Evolutionary conservation across 257 asterid genomes (phyloP).

Genomic region (Petunia secreta): DNA sequence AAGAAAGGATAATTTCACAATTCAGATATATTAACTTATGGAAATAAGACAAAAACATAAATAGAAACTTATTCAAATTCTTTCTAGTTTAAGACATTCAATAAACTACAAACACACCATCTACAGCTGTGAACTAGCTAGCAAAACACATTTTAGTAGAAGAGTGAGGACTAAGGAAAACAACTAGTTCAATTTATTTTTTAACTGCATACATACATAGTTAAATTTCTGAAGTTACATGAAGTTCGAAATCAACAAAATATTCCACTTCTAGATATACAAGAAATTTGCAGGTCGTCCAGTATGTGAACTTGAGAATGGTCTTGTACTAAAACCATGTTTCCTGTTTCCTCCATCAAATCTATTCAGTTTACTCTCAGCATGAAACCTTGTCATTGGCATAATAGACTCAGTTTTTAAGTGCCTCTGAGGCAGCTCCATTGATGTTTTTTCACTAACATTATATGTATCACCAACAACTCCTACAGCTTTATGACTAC

Average conservation of each 20-base stretch:
- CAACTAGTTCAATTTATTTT: neutral
- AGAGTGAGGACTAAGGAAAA: constrained; percentile 7
- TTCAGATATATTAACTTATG: neutral
- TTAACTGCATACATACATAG: neutral
- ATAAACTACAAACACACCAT: neutral
- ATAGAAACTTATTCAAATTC: neutral
- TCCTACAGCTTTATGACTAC: constrained; percentile 64
- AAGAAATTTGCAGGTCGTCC: constrained; percentile 40
- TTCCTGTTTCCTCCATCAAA: constrained; percentile 44
- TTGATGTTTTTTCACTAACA: constrained; percentile 34
- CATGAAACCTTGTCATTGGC: constrained; percentile 50
- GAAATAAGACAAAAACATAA: neutral
- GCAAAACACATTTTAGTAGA: neutral
- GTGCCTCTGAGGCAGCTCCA: constrained; percentile 31
- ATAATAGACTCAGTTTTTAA: constrained; percentile 35
- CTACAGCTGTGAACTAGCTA: no score
- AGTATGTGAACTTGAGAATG: constrained; percentile 40
- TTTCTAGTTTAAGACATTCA: neutral
- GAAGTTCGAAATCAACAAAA: neutral
- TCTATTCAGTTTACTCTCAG: constrained; percentile 40
- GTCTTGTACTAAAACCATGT: constrained; percentile 41
- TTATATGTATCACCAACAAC: constrained; percentile 63
- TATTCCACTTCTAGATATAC: constrained; percentile 31
- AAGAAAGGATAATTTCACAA: neutral
- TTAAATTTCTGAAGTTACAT: neutral